A percentile compares a stretch with the other conserved stretches of the same genome.
Evolutionary conservation across 2,329 filamentous ascomycete genomes (phyloP).

Genomic region (Pseudocercospora vitis): DNA sequence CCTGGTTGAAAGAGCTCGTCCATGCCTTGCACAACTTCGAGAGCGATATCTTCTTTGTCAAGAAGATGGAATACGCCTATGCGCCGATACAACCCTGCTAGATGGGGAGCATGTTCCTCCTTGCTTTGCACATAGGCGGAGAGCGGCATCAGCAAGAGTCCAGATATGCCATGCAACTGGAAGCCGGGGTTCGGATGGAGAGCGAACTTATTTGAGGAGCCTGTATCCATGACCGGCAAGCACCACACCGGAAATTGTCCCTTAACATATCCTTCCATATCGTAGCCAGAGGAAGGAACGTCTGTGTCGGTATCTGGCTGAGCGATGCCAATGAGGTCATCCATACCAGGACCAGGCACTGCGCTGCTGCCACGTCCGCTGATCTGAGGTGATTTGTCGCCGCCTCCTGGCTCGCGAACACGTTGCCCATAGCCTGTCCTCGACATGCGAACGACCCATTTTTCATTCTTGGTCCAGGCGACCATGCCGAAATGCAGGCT

Average conservation of each 20-base stretch:
- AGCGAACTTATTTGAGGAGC: background rate
- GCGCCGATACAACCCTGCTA: background rate
- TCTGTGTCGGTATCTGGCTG: background rate
- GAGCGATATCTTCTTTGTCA: background rate
- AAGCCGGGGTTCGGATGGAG: background rate
- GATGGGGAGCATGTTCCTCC: background rate
- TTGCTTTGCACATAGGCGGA: background rate
- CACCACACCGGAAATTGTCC: background rate
- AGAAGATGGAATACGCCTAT: background rate
- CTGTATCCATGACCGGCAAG: background rate
- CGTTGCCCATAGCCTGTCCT: background rate
- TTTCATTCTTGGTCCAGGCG: background rate
- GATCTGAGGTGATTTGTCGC: background rate
- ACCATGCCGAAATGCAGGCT: background rate
- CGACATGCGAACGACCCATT: background rate
- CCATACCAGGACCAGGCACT: background rate
- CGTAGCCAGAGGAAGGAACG: background rate
- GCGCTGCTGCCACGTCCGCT: background rate
- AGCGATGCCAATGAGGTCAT: background rate
- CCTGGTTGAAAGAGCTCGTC: background rate
- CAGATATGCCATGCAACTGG: background rate
- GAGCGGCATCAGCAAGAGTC: background rate
- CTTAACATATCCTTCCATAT: background rate
- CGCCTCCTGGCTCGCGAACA: background rate
- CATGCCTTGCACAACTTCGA: background rate